Base-by-base conservation (phyloP, 331 rosid species). In the Rhamnella rubrinervis region DNA sequence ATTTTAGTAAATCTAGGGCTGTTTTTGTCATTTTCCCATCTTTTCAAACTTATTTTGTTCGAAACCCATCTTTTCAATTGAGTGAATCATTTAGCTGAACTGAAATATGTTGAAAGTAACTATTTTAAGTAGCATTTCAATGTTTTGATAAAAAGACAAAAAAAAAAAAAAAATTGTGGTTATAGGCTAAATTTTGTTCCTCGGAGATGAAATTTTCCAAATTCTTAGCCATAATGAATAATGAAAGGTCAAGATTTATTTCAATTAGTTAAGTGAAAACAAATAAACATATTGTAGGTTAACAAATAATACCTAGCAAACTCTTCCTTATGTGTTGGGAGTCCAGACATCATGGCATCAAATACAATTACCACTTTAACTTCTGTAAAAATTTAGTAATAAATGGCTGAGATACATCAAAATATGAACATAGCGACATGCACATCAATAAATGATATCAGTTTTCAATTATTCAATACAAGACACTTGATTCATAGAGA, bases 271-370 rank as follows among this genome's bases (percentile, higher is more conserved):
- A 56, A 7, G 56, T 6, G 19, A 63, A 20, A 71, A 60, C 61
- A 52, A 25, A 65, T 56, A 65, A 71, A 55, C 57, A 64, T 19
- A 38, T 50, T 41, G 14, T n/a, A 65, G 70, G 79, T 53, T 73
- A 20, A 66, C 26, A 76, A 66, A 81, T 58, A 59, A 61, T 84
- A 93, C 98, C 98, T 95, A 1, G 75, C 84, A 63, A 86, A 87
- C 67, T 56, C 67, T 82, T 93, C 89, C 80, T 88, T 88, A 81
- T 90, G 96, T 21, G 89, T 74, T 21, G 98, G 95, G 75, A 88
- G 86, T 76, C 97, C 97, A 66, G 98, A 93, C 90, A 85, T 86
- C 92, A 88, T 76, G 59, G 98, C 97, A 84, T 93, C 98, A 75
- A 93, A 93, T 46, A 93, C 98, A 72, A 77, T 89, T 63, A 90